phyloP scores from a whole-genome alignment of 768 basidiomycete species.

The Scleroderma citrinum region DNA sequence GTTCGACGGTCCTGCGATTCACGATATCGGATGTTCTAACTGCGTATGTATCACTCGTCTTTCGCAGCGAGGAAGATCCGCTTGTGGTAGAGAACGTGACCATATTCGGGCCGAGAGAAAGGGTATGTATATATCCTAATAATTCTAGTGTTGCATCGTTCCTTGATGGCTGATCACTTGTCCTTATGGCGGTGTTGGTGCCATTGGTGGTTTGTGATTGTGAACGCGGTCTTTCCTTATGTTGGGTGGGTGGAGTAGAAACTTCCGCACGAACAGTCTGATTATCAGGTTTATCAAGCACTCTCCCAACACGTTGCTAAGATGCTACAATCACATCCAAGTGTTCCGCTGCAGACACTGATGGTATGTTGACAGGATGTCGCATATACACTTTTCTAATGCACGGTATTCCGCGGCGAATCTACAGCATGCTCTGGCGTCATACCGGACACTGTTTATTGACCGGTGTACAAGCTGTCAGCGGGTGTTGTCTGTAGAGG shows the following conservation, averaged over 20 bases:
- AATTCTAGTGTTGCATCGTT: background rate
- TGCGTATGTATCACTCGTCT: conserved; percentile 53
- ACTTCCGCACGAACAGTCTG: conserved; percentile 62
- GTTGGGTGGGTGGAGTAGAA: conserved; percentile 35
- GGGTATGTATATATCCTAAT: conserved; percentile 30
- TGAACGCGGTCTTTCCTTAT: background rate
- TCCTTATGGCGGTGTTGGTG: background rate
- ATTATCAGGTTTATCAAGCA: conserved; percentile 56
- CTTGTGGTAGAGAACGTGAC: conserved; percentile 57
- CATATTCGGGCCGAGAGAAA: conserved; percentile 72
- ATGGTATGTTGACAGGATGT: conserved; percentile 33
- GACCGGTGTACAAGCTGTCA: conserved; percentile 54
- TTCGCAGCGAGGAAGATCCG: conserved; percentile 28
- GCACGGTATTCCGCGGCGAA: background rate
- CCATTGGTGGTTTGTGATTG: background rate
- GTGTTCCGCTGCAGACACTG: conserved; percentile 47
- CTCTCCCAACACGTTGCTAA: conserved; percentile 62
- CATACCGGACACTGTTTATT: conserved; percentile 59
- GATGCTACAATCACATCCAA: conserved; percentile 50
- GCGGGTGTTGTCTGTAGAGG: conserved; percentile 63
- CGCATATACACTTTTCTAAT: conserved; percentile 2
- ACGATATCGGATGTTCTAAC: conserved; percentile 59
- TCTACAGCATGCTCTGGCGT: conserved; percentile 42
- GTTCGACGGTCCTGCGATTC: conserved; percentile 46
- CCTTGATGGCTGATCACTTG: background rate